Evolutionary conservation across 1,284 basidiomycete genomes (phyloP), one percentile per base, ranked within the genome.

Genomic region (Pholiota adiposa): DNA sequence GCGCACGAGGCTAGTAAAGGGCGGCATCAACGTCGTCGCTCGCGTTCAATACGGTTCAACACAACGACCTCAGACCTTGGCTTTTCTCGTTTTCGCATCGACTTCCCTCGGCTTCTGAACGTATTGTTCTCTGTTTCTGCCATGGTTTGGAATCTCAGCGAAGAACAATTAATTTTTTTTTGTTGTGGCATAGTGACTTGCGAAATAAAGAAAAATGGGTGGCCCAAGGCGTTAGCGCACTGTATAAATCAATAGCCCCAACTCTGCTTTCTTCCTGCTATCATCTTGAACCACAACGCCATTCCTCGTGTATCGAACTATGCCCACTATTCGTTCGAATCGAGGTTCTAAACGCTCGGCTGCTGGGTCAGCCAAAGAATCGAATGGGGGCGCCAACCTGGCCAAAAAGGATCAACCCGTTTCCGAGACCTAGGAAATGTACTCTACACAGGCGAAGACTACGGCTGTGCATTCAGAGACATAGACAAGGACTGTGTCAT

Each of bases 281-380:
- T 29, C 25, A 5, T 14, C 25, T 29, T 34, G 27, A 34, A 50
- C 27, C 14, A 4, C n/a, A 50, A 31, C 7, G 2, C 3, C 7
- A 14, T 40, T 25, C 56, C 2, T 21, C 19, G 19, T 23, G 1
- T 14, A 16, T n/a, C 21, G 2, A 6, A 21, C 7, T 41, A 58
- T 52, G 54, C 49, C 50, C 44, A n/a, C 50, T 11, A 51, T 43
- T 51, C 56, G 49, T 27, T 16, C 6, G 36, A 14, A 4, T 38
- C 36, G 36, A 38, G 36, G 36, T 38, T n/a, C 12, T 38, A 38
- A n/a, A n/a, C 7, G 9, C 9, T 4, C 36, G 3, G 4, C 6
- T 38, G 36, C 14, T 38, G 29, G 29, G 29, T 16, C 36, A 33
- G 31, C 5, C 12, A 33, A 12, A 33, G 31, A 33, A 33, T 33